Conservation (phyloP, 1,139 yeast genomes). For the Arxiozyma telluris region DNA sequence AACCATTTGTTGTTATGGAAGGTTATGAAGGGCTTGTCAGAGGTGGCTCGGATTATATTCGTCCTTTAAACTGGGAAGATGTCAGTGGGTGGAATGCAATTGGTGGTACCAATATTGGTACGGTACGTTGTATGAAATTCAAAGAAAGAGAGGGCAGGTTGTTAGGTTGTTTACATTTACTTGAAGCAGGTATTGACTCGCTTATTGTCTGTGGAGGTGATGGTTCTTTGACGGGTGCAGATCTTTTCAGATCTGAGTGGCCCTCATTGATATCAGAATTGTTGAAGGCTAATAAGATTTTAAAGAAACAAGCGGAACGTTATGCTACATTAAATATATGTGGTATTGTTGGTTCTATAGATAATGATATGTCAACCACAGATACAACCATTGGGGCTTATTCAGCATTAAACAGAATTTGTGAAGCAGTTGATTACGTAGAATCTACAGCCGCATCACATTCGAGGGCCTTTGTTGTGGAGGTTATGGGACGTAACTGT, state of each 20-base stretch:
- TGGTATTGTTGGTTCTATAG: constrained; percentile 94
- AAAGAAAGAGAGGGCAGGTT: constrained; percentile 77
- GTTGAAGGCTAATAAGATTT: constrained; percentile 42
- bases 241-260: constrained; percentile 87
- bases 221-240: constrained; percentile 97
- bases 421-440: constrained; percentile 82
- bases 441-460: constrained; percentile 97
- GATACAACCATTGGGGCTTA: constrained; percentile 96
- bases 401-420: constrained; percentile 85
- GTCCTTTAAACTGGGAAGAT: constrained; percentile 78
- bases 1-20: constrained; percentile 83
- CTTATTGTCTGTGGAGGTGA: constrained; percentile 97
- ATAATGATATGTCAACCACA: constrained; percentile 95
- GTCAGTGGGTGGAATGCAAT: constrained; percentile 86
- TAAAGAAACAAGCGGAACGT: constrained; percentile 46
- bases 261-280: constrained; percentile 73
- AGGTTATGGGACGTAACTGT: constrained; percentile 98
- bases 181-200: constrained; percentile 84
- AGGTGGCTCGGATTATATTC: constrained; percentile 59
- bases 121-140: constrained; percentile 88
- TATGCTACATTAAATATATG: constrained; percentile 75
- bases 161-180: constrained; percentile 71
- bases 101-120: constrained; percentile 95
- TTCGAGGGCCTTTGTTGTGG: constrained; percentile 93
- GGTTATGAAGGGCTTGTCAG: constrained; percentile 91